phyloP scores from a whole-genome alignment of 2,329 filamentous ascomycete species.

The Hymenoscyphus scutula region DNA sequence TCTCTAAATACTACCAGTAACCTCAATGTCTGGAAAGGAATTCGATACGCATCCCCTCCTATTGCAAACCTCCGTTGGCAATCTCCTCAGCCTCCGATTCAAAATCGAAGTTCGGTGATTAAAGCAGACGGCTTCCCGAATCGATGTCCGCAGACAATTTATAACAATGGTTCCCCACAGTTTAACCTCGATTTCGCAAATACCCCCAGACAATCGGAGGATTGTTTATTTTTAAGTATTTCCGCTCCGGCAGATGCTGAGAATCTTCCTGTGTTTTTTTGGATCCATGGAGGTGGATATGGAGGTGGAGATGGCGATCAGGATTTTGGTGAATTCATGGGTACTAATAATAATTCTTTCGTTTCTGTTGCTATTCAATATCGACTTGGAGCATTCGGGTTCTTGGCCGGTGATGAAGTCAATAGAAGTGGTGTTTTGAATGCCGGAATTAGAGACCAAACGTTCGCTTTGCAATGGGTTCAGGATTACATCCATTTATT shows the following conservation, averaged over 20 bases:
- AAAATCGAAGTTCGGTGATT: constrained; percentile 35
- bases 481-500: constrained; percentile 51
- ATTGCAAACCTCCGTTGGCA: constrained; percentile 44
- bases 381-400: constrained; percentile 43
- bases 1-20: neutral
- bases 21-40: constrained; percentile 23
- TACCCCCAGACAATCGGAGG: neutral
- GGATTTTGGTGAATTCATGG: constrained; percentile 41
- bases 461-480: constrained; percentile 55
- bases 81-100: constrained; percentile 36
- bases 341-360: constrained; percentile 47
- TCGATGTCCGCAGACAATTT: constrained; percentile 17
- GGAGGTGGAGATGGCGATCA: constrained; percentile 40
- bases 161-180: neutral
- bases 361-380: constrained; percentile 50
- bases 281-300: constrained; percentile 51
- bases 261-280: constrained; percentile 45
- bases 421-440: constrained; percentile 44
- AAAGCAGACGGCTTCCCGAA: constrained; percentile 23
- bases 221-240: constrained; percentile 47
- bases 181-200: neutral
- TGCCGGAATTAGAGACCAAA: constrained; percentile 51
- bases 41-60: constrained; percentile 45
- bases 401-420: constrained; percentile 30
- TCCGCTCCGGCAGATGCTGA: constrained; percentile 42